These are phyloP conservation scores for Globisporangium carolinianum DNA, from an alignment of 352 stramenopile genomes.

Conservation along the genomic window DNA sequence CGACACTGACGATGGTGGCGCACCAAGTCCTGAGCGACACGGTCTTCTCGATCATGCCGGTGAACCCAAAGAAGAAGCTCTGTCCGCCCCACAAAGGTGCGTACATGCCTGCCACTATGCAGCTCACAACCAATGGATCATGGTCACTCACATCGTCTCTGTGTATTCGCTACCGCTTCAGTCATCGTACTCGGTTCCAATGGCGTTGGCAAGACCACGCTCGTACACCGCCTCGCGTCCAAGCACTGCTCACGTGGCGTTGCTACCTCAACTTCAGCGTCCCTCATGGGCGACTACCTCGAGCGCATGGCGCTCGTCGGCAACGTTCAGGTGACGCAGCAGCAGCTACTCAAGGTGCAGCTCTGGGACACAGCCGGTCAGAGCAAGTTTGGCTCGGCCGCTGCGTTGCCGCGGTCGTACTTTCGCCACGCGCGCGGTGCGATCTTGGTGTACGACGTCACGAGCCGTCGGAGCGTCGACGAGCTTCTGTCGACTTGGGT, in stretches of 20 bases:
- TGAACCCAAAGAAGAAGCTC: constrained; percentile 43
- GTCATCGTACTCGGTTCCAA: constrained; percentile 37
- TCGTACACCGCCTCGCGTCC: constrained; percentile 21
- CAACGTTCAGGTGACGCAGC: no score
- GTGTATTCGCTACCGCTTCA: constrained; percentile 6
- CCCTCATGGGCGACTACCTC: constrained; percentile 21
- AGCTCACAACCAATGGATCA: no score
- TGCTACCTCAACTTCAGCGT: no score
- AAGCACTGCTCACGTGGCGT: background rate
- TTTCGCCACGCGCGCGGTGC: constrained; percentile 34
- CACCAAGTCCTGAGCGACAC: constrained; percentile 1
- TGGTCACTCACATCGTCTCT: background rate
- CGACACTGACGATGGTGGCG: background rate
- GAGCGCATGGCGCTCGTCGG: constrained; percentile 24
- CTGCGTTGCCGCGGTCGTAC: constrained; percentile 28
- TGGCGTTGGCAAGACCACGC: constrained; percentile 36
- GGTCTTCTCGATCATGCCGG: constrained; percentile 47
- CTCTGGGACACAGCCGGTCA: constrained; percentile 50
- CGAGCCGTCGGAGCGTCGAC: constrained; percentile 25
- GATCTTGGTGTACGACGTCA: constrained; percentile 40
- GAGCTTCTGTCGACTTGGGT: constrained; percentile 23
- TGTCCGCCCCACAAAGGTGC: constrained; percentile 41
- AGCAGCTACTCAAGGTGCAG: constrained; percentile 35
- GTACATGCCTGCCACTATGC: no score
- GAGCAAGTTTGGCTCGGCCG: constrained; percentile 29